phyloP scores from a whole-genome alignment of 164 flowering plant species.

The Vitis riparia region DNA sequence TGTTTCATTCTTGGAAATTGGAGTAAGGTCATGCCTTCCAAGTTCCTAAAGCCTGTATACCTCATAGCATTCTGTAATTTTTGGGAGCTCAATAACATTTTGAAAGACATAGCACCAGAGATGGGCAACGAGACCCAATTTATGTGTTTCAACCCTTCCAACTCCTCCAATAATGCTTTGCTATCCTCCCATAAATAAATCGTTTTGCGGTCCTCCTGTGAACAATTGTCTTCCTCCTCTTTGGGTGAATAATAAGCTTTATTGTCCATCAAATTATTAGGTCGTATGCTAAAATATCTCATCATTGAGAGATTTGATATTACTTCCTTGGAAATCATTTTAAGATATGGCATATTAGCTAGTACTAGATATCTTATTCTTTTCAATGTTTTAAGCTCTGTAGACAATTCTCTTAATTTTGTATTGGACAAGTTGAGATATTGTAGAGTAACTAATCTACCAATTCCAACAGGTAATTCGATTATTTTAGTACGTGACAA shows the following conservation, averaged over 20 bases:
- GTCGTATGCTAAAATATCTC: neutral
- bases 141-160: conserved; percentile 1
- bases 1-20: too few relatives aligned
- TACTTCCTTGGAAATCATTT: neutral
- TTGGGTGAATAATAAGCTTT: too few relatives aligned
- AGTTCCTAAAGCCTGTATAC: too few relatives aligned
- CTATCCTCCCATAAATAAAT: neutral
- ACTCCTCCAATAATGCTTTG: neutral
- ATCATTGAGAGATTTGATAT: conserved; percentile 2
- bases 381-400: neutral
- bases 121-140: neutral
- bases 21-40: too few relatives aligned
- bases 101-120: neutral
- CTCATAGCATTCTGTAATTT: too few relatives aligned
- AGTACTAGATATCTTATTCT: neutral
- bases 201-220: too few relatives aligned
- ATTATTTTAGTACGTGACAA: neutral
- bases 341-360: neutral
- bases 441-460: neutral
- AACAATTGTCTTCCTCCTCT: too few relatives aligned
- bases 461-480: neutral
- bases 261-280: too few relatives aligned
- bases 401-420: neutral
- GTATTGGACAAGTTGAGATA: neutral
- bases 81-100: too few relatives aligned